These are phyloP conservation scores for Leptographium flavum DNA, from an alignment of 2,329 filamentous ascomycete genomes.

Conservation along the genomic window DNA sequence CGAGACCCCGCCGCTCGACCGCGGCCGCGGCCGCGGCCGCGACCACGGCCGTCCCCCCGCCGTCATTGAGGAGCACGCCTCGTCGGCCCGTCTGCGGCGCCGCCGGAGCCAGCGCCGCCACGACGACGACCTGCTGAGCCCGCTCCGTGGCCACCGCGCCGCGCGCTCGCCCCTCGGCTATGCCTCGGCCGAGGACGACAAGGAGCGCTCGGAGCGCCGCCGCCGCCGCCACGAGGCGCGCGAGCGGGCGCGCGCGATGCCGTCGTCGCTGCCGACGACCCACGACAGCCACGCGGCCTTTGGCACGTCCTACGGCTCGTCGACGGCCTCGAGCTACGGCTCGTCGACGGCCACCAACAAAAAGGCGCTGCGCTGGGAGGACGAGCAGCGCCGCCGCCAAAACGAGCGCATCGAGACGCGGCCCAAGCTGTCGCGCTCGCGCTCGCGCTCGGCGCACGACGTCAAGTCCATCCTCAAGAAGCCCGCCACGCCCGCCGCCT, in stretches of 20 bases:
- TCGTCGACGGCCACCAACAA: slow-evolving; percentile 7
- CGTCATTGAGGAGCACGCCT: slow-evolving; percentile 9
- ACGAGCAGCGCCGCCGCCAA: slow-evolving; percentile 15
- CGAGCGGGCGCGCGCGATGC: slow-evolving; percentile 8
- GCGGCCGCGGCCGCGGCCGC: slow-evolving; percentile 10
- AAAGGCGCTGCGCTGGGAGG: slow-evolving; percentile 18
- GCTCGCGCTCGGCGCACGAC: slow-evolving; percentile 7
- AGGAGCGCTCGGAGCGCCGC: slow-evolving; percentile 8
- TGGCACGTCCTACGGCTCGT: slow-evolving; percentile 6
- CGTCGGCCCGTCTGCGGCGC: slow-evolving; percentile 3
- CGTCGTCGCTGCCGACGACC: slow-evolving; percentile 11
- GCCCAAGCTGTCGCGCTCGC: slow-evolving; percentile 10
- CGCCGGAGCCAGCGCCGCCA: background rate
- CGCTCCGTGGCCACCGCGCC: slow-evolving; percentile 2
- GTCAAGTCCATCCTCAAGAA: slow-evolving; percentile 20
- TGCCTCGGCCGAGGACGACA: slow-evolving; percentile 11
- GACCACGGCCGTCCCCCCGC: slow-evolving; percentile 1
- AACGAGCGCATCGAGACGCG: slow-evolving; percentile 18
- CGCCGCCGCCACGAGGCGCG: slow-evolving; percentile 8
- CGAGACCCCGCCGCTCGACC: slow-evolving; percentile 7
- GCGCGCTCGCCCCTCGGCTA: slow-evolving; percentile 9
- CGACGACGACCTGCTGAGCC: slow-evolving; percentile 1
- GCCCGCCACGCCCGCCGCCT: background rate
- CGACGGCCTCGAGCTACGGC: background rate
- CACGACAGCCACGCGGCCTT: slow-evolving; percentile 9